Base-by-base conservation (phyloP, 2,329 filamentous ascomycete genomes). In the Exophiala calicioides region DNA sequence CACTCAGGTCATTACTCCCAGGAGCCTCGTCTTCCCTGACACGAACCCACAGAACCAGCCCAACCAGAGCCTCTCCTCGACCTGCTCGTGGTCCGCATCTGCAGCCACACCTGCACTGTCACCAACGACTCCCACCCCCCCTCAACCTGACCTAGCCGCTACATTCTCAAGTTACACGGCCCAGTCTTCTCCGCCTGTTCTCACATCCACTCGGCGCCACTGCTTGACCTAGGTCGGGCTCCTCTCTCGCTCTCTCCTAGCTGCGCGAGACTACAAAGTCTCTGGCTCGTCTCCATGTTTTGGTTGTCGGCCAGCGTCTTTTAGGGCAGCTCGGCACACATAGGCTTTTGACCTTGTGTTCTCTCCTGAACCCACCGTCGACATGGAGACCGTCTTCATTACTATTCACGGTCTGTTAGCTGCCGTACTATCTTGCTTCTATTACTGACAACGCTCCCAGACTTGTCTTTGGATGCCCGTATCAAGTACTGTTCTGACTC, bases 371-470 rank as follows among this genome's bases (percentile, higher is more conserved):
- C 32, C 35, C 37, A 12, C 31, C 30, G 26, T 31, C 42, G 52
- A 26, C 21, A 88, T 88, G 86, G 86, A 90, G 69, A 86, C 86
- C 58, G 93, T 88, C 23, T 94, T 94, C 71, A 93, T 94, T 72
- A 90, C 88, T 58, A 93, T 94, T 64, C 88, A 93, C 65, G 88
- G 88, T 87, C 71, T 72, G 82, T 74, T 48, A 29, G 36, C 34
- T 19, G 15, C 43, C 53, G 35, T 34, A 34, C 34, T 44, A 32
- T 42, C 26, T 26, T 38, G 26, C 38, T 35, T 56, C 26, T 37
- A 37, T 26, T 46, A 35, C 50, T 59, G 52, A 60, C 40, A 44
- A 33, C 35, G 37, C 48, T 24, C 61, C 50, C 56, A 90, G 88
- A 90, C 67, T 76, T 91, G 50, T 79, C 81, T 32, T 74, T 79